phyloP scores from a whole-genome alignment of 139 green algal genomes.

The Tetradesmus obliquus region DNA sequence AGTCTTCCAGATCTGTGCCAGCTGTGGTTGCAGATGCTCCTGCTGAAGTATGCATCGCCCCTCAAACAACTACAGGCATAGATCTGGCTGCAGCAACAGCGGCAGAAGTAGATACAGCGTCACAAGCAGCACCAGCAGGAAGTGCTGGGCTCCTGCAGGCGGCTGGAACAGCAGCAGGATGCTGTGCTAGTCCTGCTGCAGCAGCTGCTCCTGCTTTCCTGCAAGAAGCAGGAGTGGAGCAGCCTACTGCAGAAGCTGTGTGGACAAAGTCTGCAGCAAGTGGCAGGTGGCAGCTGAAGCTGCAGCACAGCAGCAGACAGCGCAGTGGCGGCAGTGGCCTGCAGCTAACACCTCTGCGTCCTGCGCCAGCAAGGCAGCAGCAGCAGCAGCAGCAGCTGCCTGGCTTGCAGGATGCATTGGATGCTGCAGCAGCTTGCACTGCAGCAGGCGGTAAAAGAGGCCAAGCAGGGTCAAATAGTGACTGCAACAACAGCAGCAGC shows the following conservation, averaged over 20 bases:
- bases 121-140: background rate
- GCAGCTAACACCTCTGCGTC: background rate
- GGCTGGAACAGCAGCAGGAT: background rate
- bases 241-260: background rate
- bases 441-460: background rate
- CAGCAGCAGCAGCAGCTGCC: background rate
- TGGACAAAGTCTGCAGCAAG: background rate
- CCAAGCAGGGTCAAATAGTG: background rate
- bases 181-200: background rate
- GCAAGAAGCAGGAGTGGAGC: background rate
- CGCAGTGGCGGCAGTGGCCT: background rate
- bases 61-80: background rate
- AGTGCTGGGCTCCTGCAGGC: background rate
- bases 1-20: background rate
- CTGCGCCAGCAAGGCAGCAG: background rate
- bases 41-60: background rate
- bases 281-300: background rate
- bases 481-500: background rate
- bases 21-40: background rate
- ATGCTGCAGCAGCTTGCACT: slow-evolving; percentile 4
- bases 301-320: slow-evolving; percentile 8
- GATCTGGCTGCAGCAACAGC: background rate
- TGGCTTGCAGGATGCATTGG: background rate
- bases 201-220: background rate
- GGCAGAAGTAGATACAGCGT: background rate